Base-by-base conservation (phyloP, 2,329 filamentous ascomycete genomes). In the Monosporascus cannonballus region DNA sequence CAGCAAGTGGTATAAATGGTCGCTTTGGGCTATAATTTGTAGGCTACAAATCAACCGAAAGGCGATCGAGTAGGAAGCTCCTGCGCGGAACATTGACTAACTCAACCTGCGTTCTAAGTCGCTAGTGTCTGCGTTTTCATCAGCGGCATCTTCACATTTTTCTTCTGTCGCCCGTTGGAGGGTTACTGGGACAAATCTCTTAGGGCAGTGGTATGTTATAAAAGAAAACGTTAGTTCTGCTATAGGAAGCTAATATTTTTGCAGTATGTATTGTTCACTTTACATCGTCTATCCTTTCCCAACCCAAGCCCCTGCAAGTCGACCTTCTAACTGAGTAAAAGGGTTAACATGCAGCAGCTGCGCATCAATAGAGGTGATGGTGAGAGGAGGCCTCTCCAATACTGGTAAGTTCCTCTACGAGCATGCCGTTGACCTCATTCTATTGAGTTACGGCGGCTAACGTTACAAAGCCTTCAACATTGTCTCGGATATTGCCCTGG, bases 401-500 rank as follows among this genome's bases (percentile, higher is more conserved):
- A 58, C 59, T 2, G 54, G 56, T 55, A 47, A 6, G 47, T 47
- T 20, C 3, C 0, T 54, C 18, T 54, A 48, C 44, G 55, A 48
- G 18, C 30, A 34, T 34, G 9, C 11, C 30, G 11, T 34, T 4
- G 27, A 34, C 11, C 30, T 14, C 30, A 14, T 34, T 34, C 30
- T 14, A 34, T 34, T 34, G 30, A 34, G 30, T 34, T 34, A 34
- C 30, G 30, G 30, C 30, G 4, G 30, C 30, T 34, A 34, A 34
- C 9, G 11, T 14, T 34, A 14, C 30, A 4, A 62, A 65, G 69
- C 60, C 3, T 67, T 72, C 61, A 73, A 75, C 51, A 73, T 75
- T 39, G 64, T 68, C 8, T 74, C 72, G n/a, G 73, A 76, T 50
- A 63, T 74, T 7, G 61, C 69, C n/a, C 73, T 75, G 37, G 73